Evolutionary conservation across 75 land plant genomes (phyloP), one percentile per base, ranked within the genome.

Genomic region (Isoetes taiwanensis): DNA sequence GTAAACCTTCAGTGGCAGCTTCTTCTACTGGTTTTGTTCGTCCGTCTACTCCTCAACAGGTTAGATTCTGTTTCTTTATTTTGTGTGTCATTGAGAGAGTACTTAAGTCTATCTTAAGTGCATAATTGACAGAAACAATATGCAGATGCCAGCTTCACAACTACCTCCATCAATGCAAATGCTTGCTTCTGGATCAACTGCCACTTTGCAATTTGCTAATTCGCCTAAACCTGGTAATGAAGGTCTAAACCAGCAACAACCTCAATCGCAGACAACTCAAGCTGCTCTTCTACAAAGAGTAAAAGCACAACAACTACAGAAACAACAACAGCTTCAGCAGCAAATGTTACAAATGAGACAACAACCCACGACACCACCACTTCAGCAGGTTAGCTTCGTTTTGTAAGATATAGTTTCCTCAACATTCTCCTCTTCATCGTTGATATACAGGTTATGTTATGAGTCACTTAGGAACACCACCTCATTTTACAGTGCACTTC

Each of bases 201-300:
- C 90, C 34, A 81, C 78, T 8, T 31, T 77, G 53, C 77, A 74
- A 32, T 83, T 75, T 77, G 82, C 76, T 9, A 88, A 83, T 38
- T 88, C 95, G 3, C 95, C 95, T 11, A 83, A 88, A 59, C 76
- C 87, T 52, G 75, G 78, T 16, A 35, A 76, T 26, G 78, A 58
- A 32, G 68, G 76, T 29, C 77, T 80, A 71, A 84, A 84, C 43
- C 73, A 77, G 16, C 82, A 80, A 12, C 80, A 84, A 41, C 89
- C 96, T 23, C 84, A 83, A 65, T 85, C 83, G 41, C 86, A 86
- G 30, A 63, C 59, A 43, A 41, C 27, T 2, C 68, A 66, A 38
- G n/a, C n/a, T n/a, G 41, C 43, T 12, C 61, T 35, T 2, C 67
- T 35, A 2, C 85, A 77, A 28, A 74, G 73, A 30, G 73, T 71